phyloP scores from a whole-genome alignment of 129 eudicot species.

The Centaurea solstitialis region DNA sequence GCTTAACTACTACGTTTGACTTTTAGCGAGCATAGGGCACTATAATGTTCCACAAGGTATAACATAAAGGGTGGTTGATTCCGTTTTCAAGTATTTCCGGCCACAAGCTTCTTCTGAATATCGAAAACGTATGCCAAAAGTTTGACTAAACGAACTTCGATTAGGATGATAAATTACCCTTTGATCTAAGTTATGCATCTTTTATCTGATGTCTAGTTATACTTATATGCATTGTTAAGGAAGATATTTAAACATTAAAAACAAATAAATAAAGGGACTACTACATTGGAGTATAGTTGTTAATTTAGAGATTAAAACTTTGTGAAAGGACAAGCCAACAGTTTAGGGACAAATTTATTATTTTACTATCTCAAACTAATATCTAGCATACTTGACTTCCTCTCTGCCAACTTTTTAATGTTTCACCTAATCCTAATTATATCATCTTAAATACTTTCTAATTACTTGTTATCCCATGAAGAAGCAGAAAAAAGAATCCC shows the following conservation, averaged over 20 bases:
- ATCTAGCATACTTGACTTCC: background rate
- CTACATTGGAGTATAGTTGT: too few species aligned
- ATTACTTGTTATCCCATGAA: background rate
- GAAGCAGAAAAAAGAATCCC: background rate
- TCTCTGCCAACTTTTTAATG: background rate
- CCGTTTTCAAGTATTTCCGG: background rate
- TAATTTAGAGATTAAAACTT: too few species aligned
- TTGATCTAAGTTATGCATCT: background rate
- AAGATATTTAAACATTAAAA: background rate
- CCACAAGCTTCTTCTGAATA: background rate
- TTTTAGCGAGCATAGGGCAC: too few species aligned
- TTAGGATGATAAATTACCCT: too few species aligned
- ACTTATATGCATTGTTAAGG: background rate
- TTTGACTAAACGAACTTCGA: too few species aligned
- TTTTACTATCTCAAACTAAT: background rate
- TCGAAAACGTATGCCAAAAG: background rate
- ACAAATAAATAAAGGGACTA: background rate
- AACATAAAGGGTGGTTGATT: slow-evolving; percentile 9
- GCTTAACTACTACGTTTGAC: background rate
- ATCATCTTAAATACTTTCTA: background rate
- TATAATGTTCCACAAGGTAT: background rate
- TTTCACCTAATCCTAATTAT: background rate
- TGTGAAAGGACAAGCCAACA: too few species aligned
- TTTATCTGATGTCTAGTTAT: too few species aligned
- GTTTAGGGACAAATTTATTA: background rate